These are phyloP conservation scores for Aspergillus taichungensis DNA, from an alignment of 495 filamentous ascomycete species.

Conservation along the genomic window DNA sequence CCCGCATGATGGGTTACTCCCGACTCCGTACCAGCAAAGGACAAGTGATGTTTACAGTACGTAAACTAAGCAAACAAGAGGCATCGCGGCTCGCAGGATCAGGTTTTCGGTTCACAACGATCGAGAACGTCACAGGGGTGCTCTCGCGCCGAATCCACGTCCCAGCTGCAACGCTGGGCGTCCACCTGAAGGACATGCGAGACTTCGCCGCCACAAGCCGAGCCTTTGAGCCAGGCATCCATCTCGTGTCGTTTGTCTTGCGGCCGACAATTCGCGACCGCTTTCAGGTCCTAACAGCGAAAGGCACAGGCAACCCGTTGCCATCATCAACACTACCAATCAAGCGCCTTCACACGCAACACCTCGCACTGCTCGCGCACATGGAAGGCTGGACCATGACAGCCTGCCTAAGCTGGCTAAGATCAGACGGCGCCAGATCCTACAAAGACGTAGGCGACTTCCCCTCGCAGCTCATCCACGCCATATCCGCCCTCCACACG, in stretches of 20 bases:
- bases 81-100: constrained; percentile 52
- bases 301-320: constrained; percentile 53
- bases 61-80: constrained; percentile 49
- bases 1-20: constrained; percentile 26
- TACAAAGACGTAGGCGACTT: constrained; percentile 31
- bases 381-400: constrained; percentile 52
- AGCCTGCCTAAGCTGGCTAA: constrained; percentile 40
- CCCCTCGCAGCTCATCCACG: constrained; percentile 28
- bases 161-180: constrained; percentile 40
- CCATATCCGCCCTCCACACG: constrained; percentile 31
- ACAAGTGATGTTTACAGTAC: constrained; percentile 75
- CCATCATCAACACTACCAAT: constrained; percentile 55
- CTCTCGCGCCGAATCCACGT: constrained; percentile 68
- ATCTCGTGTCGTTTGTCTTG: constrained; percentile 67
- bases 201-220: constrained; percentile 43
- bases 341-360: constrained; percentile 46
- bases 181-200: constrained; percentile 52
- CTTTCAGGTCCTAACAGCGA: constrained; percentile 68
- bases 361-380: constrained; percentile 47
- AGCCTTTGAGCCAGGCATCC: constrained; percentile 56
- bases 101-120: constrained; percentile 69
- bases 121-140: constrained; percentile 57
- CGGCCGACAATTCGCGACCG: constrained; percentile 56
- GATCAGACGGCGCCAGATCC: constrained; percentile 20
- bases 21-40: constrained; percentile 48